These are phyloP conservation scores for Camelina sativa DNA, from an alignment of 345 rosid species.

Conservation along the genomic window DNA sequence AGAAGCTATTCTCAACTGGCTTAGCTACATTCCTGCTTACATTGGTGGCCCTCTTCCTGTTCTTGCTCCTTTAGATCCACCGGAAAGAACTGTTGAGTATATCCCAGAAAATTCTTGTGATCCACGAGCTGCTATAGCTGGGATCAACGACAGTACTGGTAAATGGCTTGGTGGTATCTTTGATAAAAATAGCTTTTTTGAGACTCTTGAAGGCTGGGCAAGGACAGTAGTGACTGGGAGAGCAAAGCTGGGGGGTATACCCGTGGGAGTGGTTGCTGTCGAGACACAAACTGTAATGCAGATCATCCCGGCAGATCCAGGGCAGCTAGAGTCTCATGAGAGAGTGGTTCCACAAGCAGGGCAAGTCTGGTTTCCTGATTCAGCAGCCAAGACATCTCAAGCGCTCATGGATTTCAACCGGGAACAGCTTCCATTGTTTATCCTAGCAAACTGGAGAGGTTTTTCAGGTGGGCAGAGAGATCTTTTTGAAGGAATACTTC, in stretches of 20 bases:
- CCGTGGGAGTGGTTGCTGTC: slow-evolving; percentile 94
- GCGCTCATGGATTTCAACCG: slow-evolving; percentile 92
- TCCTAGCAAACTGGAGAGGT: slow-evolving; percentile 98
- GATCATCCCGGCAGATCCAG: slow-evolving; percentile 97
- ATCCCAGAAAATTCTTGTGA: slow-evolving; percentile 88
- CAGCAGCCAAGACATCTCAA: slow-evolving; percentile 94
- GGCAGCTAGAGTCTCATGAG: slow-evolving; percentile 98
- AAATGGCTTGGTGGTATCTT: slow-evolving; percentile 96
- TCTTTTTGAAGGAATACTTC: slow-evolving; percentile 98
- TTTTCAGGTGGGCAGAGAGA: slow-evolving; percentile 99
- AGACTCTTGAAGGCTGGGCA: slow-evolving; percentile 98
- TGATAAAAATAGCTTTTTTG: slow-evolving; percentile 90
- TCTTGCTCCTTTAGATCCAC: slow-evolving; percentile 64
- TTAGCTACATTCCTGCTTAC: slow-evolving; percentile 81
- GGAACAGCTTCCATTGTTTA: slow-evolving; percentile 94
- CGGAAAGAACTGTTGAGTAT: slow-evolving; percentile 87
- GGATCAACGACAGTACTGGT: slow-evolving; percentile 61
- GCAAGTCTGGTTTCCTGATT: slow-evolving; percentile 99
- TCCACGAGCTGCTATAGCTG: slow-evolving; percentile 93
- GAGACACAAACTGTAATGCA: slow-evolving; percentile 99
- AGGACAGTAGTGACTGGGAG: slow-evolving; percentile 98
- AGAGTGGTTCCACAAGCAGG: slow-evolving; percentile 98
- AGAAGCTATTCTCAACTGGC: slow-evolving; percentile 86
- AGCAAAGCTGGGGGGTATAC: slow-evolving; percentile 98
- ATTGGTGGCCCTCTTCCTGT: slow-evolving; percentile 84